phyloP scores from a whole-genome alignment of 2,329 filamentous ascomycete genomes.

The Exophiala spinifera region DNA sequence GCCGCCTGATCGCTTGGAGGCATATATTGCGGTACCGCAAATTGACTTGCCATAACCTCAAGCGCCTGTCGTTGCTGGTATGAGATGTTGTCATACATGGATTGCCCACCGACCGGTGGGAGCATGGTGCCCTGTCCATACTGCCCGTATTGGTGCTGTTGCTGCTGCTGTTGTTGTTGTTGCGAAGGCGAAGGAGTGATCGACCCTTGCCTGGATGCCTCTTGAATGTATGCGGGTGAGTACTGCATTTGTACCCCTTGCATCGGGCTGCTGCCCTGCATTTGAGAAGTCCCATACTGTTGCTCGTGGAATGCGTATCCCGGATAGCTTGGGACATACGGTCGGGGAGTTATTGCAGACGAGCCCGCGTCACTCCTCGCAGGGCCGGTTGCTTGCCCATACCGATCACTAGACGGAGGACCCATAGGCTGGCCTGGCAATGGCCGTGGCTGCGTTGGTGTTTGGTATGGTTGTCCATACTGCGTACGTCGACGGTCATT shows the following conservation, averaged over 20 bases:
- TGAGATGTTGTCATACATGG: constrained; percentile 69
- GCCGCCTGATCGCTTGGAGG: constrained; percentile 61
- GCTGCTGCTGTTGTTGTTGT: constrained; percentile 37
- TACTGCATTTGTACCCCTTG: constrained; percentile 59
- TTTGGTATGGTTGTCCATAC: constrained; percentile 67
- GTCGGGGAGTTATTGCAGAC: constrained; percentile 35
- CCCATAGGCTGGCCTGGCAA: constrained; percentile 36
- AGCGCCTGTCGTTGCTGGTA: constrained; percentile 72
- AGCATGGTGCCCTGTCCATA: constrained; percentile 65
- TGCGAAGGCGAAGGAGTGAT: constrained; percentile 40
- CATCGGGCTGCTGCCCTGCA: constrained; percentile 45
- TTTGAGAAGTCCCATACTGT: constrained; percentile 54
- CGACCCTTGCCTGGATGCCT: constrained; percentile 32
- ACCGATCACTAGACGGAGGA: constrained; percentile 46
- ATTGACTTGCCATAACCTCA: constrained; percentile 68
- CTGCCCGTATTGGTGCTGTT: constrained; percentile 49
- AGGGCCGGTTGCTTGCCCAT: constrained; percentile 40
- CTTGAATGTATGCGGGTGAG: constrained; percentile 62
- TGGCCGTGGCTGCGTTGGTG: constrained; percentile 33
- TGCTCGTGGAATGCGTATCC: constrained; percentile 57
- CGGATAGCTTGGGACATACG: constrained; percentile 39
- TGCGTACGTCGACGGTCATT: constrained; percentile 70
- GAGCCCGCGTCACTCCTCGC: constrained; percentile 37
- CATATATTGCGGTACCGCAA: constrained; percentile 74
- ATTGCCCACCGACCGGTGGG: constrained; percentile 59